These are phyloP conservation scores for Wickerhamomyces pijperi DNA, from an alignment of 805 yeast genomes.

Conservation along the genomic window DNA sequence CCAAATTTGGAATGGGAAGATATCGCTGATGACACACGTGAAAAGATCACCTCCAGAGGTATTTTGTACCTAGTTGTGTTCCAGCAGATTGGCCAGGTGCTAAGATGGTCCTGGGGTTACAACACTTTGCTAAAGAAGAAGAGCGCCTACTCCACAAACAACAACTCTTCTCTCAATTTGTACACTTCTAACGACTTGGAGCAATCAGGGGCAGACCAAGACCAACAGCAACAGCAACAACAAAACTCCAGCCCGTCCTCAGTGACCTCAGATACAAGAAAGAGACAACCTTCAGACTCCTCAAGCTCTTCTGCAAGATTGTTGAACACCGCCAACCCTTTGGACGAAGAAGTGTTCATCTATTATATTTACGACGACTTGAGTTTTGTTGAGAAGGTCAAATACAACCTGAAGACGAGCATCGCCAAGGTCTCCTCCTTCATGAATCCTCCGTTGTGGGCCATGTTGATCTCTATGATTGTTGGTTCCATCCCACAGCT, in stretches of 20 bases:
- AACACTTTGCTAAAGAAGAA: constrained; percentile 53
- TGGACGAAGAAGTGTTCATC: neutral
- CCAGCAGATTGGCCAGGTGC: constrained; percentile 74
- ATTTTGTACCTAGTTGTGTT: constrained; percentile 61
- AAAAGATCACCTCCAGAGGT: constrained; percentile 70
- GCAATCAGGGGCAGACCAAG: too few relatives aligned
- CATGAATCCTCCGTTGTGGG: constrained; percentile 79
- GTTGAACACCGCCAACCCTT: neutral
- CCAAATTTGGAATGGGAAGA: constrained; percentile 74
- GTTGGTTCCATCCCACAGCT: constrained; percentile 58
- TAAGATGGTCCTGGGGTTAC: constrained; percentile 85
- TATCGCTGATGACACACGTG: constrained; percentile 51
- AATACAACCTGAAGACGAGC: neutral
- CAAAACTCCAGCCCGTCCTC: too few relatives aligned
- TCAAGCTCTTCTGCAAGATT: neutral
- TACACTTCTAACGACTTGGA: neutral
- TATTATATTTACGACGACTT: neutral
- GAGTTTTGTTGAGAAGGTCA: neutral
- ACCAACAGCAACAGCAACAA: too few relatives aligned
- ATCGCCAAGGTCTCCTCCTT: constrained; percentile 23
- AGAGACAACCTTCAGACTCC: neutral
- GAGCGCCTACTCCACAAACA: constrained; percentile 17
- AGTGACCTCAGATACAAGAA: too few relatives aligned
- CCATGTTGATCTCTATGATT: constrained; percentile 58
- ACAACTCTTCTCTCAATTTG: neutral